These are phyloP conservation scores for Akanthomyces muscarius DNA, from an alignment of 2,329 filamentous ascomycete genomes.

Conservation along the genomic window DNA sequence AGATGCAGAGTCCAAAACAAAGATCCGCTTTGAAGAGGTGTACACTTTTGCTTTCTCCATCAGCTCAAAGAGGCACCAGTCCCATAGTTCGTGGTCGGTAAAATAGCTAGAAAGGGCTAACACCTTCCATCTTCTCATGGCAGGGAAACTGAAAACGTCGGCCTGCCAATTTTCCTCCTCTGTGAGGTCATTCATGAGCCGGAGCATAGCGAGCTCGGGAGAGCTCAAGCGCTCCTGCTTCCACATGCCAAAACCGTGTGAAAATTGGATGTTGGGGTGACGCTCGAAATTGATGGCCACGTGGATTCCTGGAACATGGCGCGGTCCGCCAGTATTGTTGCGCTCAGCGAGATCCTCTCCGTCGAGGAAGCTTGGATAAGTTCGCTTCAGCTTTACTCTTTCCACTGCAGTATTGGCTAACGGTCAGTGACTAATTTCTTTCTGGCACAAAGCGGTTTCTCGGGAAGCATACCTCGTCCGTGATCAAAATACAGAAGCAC, in stretches of 20 bases:
- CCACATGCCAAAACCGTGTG: not conserved
- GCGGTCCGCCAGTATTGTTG: conserved; percentile 3
- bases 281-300: not conserved
- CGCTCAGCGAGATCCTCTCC: not conserved
- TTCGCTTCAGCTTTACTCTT: too few relatives aligned
- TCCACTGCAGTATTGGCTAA: too few relatives aligned
- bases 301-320: not conserved
- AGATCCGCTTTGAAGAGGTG: not conserved
- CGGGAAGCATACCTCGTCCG: too few relatives aligned
- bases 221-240: not conserved
- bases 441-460: too few relatives aligned
- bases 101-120: not conserved
- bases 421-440: too few relatives aligned
- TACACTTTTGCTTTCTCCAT: not conserved
- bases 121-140: not conserved
- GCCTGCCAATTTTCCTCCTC: not conserved
- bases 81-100: not conserved
- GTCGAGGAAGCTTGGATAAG: not conserved
- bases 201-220: not conserved
- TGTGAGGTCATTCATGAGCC: not conserved
- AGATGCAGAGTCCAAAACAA: not conserved
- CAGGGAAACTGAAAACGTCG: not conserved
- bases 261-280: not conserved
- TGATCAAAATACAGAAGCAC: too few relatives aligned
- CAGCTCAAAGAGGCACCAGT: conserved; percentile 7